Conservation (phyloP, 2,329 filamentous ascomycete species). For the Coniochaeta sp. region DNA sequence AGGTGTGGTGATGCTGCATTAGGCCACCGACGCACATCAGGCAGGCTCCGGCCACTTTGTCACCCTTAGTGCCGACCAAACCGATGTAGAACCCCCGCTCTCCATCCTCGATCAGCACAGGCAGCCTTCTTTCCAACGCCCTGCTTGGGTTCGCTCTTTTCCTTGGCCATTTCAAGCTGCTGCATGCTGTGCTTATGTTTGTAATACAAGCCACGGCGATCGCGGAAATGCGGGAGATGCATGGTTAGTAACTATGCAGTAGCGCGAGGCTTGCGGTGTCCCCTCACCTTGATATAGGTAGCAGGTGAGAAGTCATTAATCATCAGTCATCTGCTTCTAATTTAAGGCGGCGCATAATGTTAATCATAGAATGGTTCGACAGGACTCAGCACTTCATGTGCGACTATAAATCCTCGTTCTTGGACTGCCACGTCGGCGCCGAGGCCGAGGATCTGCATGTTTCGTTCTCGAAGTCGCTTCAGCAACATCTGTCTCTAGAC, state of each 20-base stretch:
- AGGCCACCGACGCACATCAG: neutral
- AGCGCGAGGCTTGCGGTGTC: neutral
- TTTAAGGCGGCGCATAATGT: neutral
- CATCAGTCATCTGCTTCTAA: neutral
- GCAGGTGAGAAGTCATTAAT: neutral
- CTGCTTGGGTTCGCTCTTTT: neutral
- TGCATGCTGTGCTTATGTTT: slow-evolving; percentile 1
- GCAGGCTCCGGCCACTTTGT: neutral
- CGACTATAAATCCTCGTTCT: too few species aligned
- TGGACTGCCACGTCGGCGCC: too few species aligned
- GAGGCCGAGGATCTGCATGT: too few species aligned
- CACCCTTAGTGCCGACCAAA: neutral
- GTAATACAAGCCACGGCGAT: neutral
- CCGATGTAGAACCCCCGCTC: neutral
- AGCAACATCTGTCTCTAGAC: too few species aligned
- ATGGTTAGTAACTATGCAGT: too few species aligned
- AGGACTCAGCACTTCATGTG: too few species aligned
- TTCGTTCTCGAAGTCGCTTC: too few species aligned
- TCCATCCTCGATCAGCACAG: neutral
- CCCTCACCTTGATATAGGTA: neutral
- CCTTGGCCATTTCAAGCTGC: neutral
- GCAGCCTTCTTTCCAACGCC: neutral
- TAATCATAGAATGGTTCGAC: too few species aligned
- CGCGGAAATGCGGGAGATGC: neutral
- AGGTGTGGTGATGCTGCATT: neutral